Evolutionary conservation across 2,329 filamentous ascomycete species (phyloP), one percentile per base, ranked within the genome.

Genomic region (Graphiopsis chlorocephala): DNA sequence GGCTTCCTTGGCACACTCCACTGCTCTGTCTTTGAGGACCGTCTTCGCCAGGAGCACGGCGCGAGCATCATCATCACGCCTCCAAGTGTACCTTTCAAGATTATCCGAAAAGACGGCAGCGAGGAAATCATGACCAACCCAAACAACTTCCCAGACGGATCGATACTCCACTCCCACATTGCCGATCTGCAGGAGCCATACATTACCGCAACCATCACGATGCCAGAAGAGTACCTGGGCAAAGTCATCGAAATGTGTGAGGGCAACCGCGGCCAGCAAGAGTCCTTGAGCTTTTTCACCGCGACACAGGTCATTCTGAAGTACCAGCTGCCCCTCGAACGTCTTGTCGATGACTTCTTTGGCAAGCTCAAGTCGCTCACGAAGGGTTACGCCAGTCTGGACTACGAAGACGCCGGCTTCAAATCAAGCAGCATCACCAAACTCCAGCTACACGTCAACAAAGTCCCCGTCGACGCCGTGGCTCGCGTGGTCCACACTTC

Each of bases 1-100:
- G 95, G 95, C 0, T 99, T 99, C 74, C 80, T 99, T 3, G 95
- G 95, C n/a, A 98, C 93, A 14, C 82, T 99, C 56, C 95, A 99
- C 77, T 98, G 95, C 79, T 98, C 93, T n/a, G 95, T 99, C 4
- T 99, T 99, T 72, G 93, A 99, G 78, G 95, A 99, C 77, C 90
- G 95, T 0, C 80, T 99, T 61, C 88, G 92, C 50, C 93, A 97
- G 78, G 95, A 99, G 77, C 93, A 99, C 73, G 95, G 94, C 5
- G 90, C 91, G 2, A 95, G 88, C 73, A 93, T 99, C 74, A 97
- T 99, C 78, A 95, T 99, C 75, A 99, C 95, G 0, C 94, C 96
- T 42, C 95, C 95, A 0, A 94, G 92, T 0, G 95, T 99, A 14
- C 93, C 95, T 3, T 96, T 94, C 72, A 96, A 93, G 76, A 85